Evolutionary conservation across 495 filamentous ascomycete genomes (phyloP), one percentile per base, ranked within the genome.

Genomic region (Platismatia glauca): DNA sequence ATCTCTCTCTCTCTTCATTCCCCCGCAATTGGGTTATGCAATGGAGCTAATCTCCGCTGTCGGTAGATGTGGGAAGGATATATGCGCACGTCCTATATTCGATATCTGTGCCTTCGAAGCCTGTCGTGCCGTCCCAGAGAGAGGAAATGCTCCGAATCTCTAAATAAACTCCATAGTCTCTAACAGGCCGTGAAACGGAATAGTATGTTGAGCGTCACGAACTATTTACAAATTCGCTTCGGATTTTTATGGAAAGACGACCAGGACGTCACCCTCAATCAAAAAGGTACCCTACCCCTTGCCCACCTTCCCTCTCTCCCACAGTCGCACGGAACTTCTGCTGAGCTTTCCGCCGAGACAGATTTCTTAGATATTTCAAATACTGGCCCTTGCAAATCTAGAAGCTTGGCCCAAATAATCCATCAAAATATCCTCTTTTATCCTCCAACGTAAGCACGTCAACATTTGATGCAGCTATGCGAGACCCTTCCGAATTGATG

Each of bases 401-500:
- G 22, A 55, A 55, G 22, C 15, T 53, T 12, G 50, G 41, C 27
- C 52, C 33, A 29, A 22, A 56, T 22, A 7, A 12, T 43, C 31
- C 35, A 33, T n/a, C 27, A 41, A 27, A 27, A 18, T 37, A 37
- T 55, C 37, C 15, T 18, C 18, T 20, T 56, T 53, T 56, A 44
- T 24, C 31, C 33, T 38, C 7, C 48, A 55, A 55, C 52, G 60
- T 62, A 56, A 35, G 60, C 60, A 16, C 16, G 35, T 43, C 50
- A 44, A 43, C 18, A 46, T 6, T 2, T 55, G 27, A 52, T 62
- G 60, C 60, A 56, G 24, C 16, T 13, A 46, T 16, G 35, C 52
- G 60, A 7, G 46, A 20, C 5, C 8, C n/a, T 55, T 56, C 52
- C 60, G 43, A 62, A 62, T 62, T 16, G 29, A 62, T 62, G 52